These are phyloP conservation scores for Celoporthe dispersa DNA, from an alignment of 2,329 filamentous ascomycete genomes.

Conservation along the genomic window DNA sequence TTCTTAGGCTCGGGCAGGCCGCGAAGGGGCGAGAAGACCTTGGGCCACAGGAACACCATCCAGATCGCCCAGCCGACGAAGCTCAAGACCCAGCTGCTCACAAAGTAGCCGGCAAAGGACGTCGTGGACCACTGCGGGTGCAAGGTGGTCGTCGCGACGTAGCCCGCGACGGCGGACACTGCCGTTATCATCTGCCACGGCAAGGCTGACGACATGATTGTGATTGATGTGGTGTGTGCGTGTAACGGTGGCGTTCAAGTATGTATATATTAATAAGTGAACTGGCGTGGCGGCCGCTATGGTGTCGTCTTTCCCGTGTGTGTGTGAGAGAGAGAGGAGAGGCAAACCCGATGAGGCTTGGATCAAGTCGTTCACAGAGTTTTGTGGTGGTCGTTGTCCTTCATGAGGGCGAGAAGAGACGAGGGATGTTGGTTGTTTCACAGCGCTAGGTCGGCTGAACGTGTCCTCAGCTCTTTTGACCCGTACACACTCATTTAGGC, in stretches of 20 bases:
- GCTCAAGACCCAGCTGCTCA: slow-evolving; percentile 42
- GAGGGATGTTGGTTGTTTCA: background rate
- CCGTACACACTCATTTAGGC: background rate
- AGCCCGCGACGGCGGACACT: slow-evolving; percentile 39
- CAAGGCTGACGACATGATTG: slow-evolving; percentile 29
- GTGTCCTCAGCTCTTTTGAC: too few species aligned
- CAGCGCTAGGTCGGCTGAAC: background rate
- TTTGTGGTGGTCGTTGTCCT: too few species aligned
- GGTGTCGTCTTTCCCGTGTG: background rate
- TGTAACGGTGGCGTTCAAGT: background rate
- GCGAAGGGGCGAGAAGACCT: slow-evolving; percentile 54
- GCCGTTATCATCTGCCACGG: slow-evolving; percentile 38
- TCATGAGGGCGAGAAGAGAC: background rate
- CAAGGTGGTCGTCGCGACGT: slow-evolving; percentile 36
- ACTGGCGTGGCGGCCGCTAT: background rate
- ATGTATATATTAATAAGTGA: background rate
- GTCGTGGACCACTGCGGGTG: slow-evolving; percentile 39
- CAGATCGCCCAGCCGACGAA: slow-evolving; percentile 45
- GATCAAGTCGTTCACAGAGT: too few species aligned
- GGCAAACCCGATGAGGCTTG: too few species aligned
- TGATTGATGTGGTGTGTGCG: background rate
- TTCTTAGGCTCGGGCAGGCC: slow-evolving; percentile 50
- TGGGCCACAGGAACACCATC: slow-evolving; percentile 52
- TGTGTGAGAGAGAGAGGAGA: too few species aligned
- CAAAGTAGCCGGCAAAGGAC: slow-evolving; percentile 42